Percentiles rank a stretch among this genome's conserved stretches.
phyloP scores from a whole-genome alignment of 2,329 filamentous ascomycete species.

The Fusarium sulawesiense region DNA sequence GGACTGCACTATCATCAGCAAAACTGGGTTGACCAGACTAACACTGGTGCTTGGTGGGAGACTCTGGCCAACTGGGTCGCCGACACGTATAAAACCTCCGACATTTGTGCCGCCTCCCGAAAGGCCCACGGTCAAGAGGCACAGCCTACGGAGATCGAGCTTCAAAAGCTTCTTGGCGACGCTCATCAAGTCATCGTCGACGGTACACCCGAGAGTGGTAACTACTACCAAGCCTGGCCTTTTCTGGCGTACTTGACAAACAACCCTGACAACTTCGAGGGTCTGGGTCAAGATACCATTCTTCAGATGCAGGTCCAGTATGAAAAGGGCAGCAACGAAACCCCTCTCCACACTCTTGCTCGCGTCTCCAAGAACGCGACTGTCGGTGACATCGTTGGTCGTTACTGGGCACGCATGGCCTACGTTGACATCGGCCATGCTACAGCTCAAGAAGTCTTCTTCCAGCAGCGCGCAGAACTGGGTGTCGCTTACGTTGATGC shows the following conservation, averaged over 20 bases:
- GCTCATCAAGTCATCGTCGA: constrained; percentile 62
- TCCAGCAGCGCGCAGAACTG: constrained; percentile 49
- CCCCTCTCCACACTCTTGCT: constrained; percentile 59
- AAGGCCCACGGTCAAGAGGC: constrained; percentile 49
- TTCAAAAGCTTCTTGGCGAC: constrained; percentile 59
- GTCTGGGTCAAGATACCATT: constrained; percentile 56
- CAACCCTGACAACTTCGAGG: constrained; percentile 59
- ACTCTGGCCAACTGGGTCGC: constrained; percentile 62
- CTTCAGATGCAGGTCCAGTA: constrained; percentile 59
- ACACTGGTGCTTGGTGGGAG: constrained; percentile 64
- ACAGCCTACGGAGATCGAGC: constrained; percentile 55
- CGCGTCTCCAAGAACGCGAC: constrained; percentile 51
- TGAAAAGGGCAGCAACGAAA: constrained; percentile 59
- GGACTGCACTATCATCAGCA: constrained; percentile 59
- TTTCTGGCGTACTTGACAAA: constrained; percentile 61
- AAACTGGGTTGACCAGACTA: constrained; percentile 58
- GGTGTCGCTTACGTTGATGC: constrained; percentile 58
- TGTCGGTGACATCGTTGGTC: constrained; percentile 57
- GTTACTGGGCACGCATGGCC: constrained; percentile 66
- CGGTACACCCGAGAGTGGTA: constrained; percentile 54
- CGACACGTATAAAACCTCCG: constrained; percentile 60
- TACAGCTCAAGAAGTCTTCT: constrained; percentile 54
- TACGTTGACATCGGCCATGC: constrained; percentile 62
- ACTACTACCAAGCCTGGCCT: constrained; percentile 65
- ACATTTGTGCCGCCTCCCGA: constrained; percentile 56